Base-by-base conservation (phyloP, 2,329 filamentous ascomycete species). In the Fusarium sublunatum region DNA sequence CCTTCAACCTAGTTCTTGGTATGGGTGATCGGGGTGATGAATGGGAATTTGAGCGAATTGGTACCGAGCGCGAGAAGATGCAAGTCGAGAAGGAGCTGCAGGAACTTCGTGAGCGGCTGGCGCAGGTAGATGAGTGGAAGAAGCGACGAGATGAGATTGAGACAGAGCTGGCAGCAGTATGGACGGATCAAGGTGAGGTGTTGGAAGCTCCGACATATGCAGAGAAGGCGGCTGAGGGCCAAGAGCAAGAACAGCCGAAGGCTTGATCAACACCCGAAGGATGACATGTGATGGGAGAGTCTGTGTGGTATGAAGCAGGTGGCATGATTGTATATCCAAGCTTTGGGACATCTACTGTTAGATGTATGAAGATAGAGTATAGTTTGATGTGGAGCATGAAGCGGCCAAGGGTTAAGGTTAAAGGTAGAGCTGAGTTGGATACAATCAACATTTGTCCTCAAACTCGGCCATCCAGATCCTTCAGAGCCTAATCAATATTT, bases 31-130 rank as follows among this genome's bases (percentile, higher is more conserved):
- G 88, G 46, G 92, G 90, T n/a, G 89, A 91, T 51, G 90, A 91
- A 71, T 98, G 95, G 92, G 90, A 94, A 66, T 91, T 97, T 75
- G 91, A 97, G 75, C 88, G 92, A 53, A 98, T 99, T 67, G 95
- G 95, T 55, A 97, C 93, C 0, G 92, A 93, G 73, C 87, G 90
- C 57, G 95, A 99, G 81, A 97, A 97, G 79, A 88, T 93, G 75
- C 91, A 91, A 22, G 93, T 97, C 7, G 93, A 97, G 79, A 92
- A 91, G 74, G 95, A 99, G 76, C 81, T 98, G 13, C 86, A 90
- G 45, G 92, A 97, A 66, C 82, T 99, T 39, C 87, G 89, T 28
- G 92, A 94, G 74, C 84, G 90, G 24, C 80, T 99, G 7, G 84
- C 87, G 10, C 89, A 92, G 76, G 94, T 98, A 0, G 90, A 94